phyloP scores from a whole-genome alignment of 176 grass and related monocot species.

The Neostapfia colusana region DNA sequence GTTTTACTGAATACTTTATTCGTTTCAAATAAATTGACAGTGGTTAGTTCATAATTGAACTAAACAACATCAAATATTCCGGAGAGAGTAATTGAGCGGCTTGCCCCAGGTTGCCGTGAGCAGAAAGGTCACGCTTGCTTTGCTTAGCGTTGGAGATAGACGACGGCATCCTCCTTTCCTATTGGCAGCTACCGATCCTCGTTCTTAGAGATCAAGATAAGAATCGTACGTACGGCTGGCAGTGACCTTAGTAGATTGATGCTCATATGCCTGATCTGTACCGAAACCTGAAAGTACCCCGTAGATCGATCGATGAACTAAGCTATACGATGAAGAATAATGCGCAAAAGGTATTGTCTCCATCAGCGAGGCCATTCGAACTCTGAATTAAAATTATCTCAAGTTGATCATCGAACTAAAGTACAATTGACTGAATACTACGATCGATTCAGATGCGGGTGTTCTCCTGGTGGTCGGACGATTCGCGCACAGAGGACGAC shows the following conservation, averaged over 20 bases:
- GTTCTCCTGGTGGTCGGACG: constrained; percentile 3
- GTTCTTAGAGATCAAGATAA: constrained; percentile 19
- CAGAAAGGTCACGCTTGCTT: constrained; percentile 22
- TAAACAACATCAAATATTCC: too few relatives aligned
- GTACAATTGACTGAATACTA: not conserved
- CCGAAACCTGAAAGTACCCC: too few relatives aligned
- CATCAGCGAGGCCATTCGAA: not conserved
- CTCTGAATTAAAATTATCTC: not conserved
- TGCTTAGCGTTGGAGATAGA: constrained; percentile 12
- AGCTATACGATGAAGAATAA: not conserved
- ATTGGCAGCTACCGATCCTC: not conserved
- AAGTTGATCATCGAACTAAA: not conserved
- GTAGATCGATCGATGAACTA: too few relatives aligned
- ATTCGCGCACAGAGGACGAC: not conserved
- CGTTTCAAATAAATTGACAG: too few relatives aligned
- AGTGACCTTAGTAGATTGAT: not conserved
- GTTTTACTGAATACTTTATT: too few relatives aligned
- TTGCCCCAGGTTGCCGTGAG: constrained; percentile 10
- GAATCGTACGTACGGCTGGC: constrained; percentile 33
- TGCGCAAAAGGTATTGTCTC: too few relatives aligned
- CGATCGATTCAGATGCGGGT: not conserved
- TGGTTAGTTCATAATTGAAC: too few relatives aligned
- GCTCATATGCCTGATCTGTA: too few relatives aligned
- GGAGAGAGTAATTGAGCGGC: constrained; percentile 19
- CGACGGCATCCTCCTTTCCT: not conserved